Base-by-base conservation (phyloP, 1,284 basidiomycete species). In the Ganoderma lingzhi region DNA sequence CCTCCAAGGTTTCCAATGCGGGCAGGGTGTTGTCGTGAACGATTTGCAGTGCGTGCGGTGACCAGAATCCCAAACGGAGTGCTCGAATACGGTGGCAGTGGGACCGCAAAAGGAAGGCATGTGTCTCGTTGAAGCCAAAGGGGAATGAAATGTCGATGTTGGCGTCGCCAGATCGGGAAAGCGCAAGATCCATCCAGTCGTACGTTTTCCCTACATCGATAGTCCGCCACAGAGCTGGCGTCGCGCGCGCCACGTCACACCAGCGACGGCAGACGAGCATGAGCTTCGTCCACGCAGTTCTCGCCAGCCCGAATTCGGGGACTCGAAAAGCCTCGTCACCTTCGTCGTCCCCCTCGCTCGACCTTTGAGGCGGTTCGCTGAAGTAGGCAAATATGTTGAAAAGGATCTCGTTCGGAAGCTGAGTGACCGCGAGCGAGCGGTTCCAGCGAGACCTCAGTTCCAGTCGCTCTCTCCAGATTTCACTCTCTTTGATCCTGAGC, bases 261-360 rank as follows among this genome's bases (percentile, higher is more conserved):
- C 58, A 59, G 23, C 35, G 58, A 39, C 37, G 32, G 58, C 58
- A 59, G 58, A 59, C 58, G 19, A 59, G 39, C 58, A 59, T 37
- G 35, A 59, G 58, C 35, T 59, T 59, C 32, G 9, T n/a, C 32
- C 58, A 59, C 10, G 14, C 17, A 17, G 15, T 58, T 15, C n/a
- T n/a, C n/a, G 32, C 32, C 10, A 23, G 15, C 8, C 35, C 10
- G 19, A 59, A 39, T 17, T 41, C n/a, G 30, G 30, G 17, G 35
- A 35, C 6, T 3, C 6, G 3, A 35, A 35, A 35, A 35, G 35
- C 6, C 6, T 35, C 35, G 2, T n/a, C 19, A 35, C 41, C 6
- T n/a, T 9, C 8, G 19, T 9, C 58, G 14, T 23, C 9, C 17
- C 10, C 4, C 6, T 41, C 1, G 37, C 19, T 6, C 9, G 35